Evolutionary conservation across 2,329 filamentous ascomycete species (phyloP), one percentile per base, ranked within the genome.

Genomic region (Fusarium irregulare): DNA sequence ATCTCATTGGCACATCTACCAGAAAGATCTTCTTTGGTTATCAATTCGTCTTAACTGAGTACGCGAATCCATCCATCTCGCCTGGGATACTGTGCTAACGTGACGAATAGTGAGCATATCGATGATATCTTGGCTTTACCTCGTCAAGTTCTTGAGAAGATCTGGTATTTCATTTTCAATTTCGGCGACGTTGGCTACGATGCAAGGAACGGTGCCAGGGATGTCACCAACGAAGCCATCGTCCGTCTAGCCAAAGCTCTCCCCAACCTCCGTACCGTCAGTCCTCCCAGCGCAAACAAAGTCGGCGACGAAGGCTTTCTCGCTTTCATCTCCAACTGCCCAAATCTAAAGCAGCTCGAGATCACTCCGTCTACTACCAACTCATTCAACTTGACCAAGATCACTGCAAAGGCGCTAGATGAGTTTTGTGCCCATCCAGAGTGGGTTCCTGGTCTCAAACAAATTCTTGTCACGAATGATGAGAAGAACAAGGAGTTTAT

Each of bases 71-170:
- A n/a, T 6, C 34, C 16, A 4, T 16, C 34, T n/a, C 9, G 9
- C 9, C 6, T 6, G 6, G 5, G 5, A 1, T 10, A 37, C 16
- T 0, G 3, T 37, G 20, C 34, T 37, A n/a, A 37, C 18, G 0
- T 37, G 5, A 11, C 34, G 4, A 28, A 12, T 4, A 37, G 34
- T 37, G 34, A 37, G n/a, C 34, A 37, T 37, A 37, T 37, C 10
- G 34, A 37, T 1, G 34, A 37, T n/a, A 37, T 37, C 18, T 37
- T 37, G 18, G 34, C 34, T 3, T 37, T 37, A 4, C 9, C 34
- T 2, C 10, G 34, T 37, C 10, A 37, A 37, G 34, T 37, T 1
- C 34, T 37, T n/a, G 34, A 37, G 11, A 37, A n/a, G 34, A 37
- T 37, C 10, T 37, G 18, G 9, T 37, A 37, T 11, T n/a, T 37